Evolutionary conservation across 306 rosid species (phyloP), one percentile per base, ranked within the genome.

Genomic region (Alnus glutinosa): DNA sequence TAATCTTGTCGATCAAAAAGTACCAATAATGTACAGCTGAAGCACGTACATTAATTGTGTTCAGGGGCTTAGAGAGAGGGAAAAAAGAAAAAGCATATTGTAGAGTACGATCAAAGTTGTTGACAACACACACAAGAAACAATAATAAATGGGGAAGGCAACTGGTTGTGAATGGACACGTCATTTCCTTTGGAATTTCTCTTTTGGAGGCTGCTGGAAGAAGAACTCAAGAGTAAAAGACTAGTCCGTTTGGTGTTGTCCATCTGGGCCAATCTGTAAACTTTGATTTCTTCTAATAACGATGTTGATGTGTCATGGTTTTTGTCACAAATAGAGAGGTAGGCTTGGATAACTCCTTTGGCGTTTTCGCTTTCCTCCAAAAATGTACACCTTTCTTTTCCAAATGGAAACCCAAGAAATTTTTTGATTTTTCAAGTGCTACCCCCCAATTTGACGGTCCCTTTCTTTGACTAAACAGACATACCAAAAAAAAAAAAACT

Each of bases 161-260:
- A 89, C 4, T 79, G 92, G 86, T 76, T 18, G 79, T 78, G 88
- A 86, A 78, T 39, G 71, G 78, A 67, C 30, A 77, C 47, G 75
- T 87, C 89, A 78, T 68, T 83, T 83, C 84, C 86, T 42, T 83
- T 82, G 79, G 86, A 89, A 89, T 85, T 92, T 89, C 89, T 86
- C 80, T 76, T 81, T 85, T 78, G 87, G 97, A 89, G 90, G 93
- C 89, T 80, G 88, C 87, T 78, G 66, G 37, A 3, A 39, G 83
- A 81, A 75, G 80, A 80, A 79, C 83, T 85, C 75, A 72, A 79
- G 32, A 66, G 63, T 9, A 36, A 80, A 84, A 85, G 42, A 62
- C 78, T 83, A 78, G 84, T 83, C 82, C 83, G 9, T 79, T 76
- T 85, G 39, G 39, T 36, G 39, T 23, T 23, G 28, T 23, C 0